phyloP scores from a whole-genome alignment of 371 early-diverging fungal species.

The Syncephalis plumigaleata region DNA sequence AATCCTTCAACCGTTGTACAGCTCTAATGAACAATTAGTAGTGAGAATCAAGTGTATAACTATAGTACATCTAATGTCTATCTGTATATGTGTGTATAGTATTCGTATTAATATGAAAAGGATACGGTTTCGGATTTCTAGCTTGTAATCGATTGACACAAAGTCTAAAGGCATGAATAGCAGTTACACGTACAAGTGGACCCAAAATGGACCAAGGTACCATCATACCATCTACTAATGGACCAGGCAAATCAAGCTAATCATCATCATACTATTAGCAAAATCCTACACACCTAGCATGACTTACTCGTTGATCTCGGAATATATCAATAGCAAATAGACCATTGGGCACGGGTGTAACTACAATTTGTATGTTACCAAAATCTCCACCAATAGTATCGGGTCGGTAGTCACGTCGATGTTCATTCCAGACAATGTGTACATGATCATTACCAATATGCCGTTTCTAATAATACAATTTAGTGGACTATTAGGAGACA shows the following conservation, averaged over 20 bases:
- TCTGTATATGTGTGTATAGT: background rate
- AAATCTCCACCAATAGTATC: conserved; percentile 93
- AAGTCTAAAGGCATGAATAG: conserved; percentile 47
- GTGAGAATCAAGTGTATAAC: background rate
- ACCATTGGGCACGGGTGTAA: conserved; percentile 50
- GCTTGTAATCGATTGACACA: conserved; percentile 9
- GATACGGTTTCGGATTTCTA: conserved; percentile 2
- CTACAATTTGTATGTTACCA: conserved; percentile 84
- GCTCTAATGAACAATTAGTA: background rate
- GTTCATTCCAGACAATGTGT: conserved; percentile 94
- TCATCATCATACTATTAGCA: background rate
- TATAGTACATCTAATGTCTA: background rate
- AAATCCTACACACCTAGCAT: background rate
- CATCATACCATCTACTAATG: conserved; percentile 64
- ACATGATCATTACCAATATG: conserved; percentile 97
- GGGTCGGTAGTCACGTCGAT: conserved; percentile 58
- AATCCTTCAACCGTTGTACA: background rate
- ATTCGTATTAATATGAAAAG: background rate
- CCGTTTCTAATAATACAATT: conserved; percentile 46
- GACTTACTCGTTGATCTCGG: conserved; percentile 46
- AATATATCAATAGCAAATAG: conserved; percentile 55
- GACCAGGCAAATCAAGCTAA: conserved; percentile 65
- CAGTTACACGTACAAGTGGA: conserved; percentile 66
- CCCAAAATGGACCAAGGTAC: conserved; percentile 58
- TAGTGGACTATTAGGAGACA: background rate